phyloP scores from a whole-genome alignment of 768 basidiomycete species.

The Krasilnikovozyma curviuscula region DNA sequence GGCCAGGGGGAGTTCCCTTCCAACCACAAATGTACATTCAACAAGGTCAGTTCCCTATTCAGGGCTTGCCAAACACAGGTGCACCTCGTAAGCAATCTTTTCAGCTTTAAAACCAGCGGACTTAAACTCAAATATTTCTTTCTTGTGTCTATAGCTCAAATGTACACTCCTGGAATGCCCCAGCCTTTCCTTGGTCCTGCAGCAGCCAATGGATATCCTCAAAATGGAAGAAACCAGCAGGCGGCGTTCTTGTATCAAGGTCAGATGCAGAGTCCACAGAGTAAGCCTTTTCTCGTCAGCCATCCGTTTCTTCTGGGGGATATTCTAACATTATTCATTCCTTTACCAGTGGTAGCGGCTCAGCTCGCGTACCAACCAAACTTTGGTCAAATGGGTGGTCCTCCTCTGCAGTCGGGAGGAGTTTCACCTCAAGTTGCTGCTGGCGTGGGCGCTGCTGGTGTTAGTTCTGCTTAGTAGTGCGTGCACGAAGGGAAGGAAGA shows the following conservation, averaged over 20 bases:
- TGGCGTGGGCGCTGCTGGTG: too few species aligned
- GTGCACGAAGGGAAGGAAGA: too few species aligned
- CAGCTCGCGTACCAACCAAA: too few species aligned
- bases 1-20: too few species aligned
- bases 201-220: not conserved
- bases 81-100: not conserved
- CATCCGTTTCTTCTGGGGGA: not conserved
- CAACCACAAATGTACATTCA: not conserved
- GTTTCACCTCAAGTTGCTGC: too few species aligned
- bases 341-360: too few species aligned
- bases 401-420: too few species aligned
- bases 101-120: not conserved
- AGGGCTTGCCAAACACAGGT: not conserved
- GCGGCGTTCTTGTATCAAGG: not conserved
- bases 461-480: too few species aligned
- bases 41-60: not conserved
- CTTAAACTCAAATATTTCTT: not conserved
- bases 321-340: not conserved
- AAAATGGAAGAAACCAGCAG: not conserved
- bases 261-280: conserved; percentile 5
- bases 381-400: too few species aligned
- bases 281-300: not conserved
- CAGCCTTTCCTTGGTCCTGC: not conserved
- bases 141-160: not conserved
- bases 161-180: not conserved